phyloP scores from a whole-genome alignment of 805 yeast genomes.

The Debaryomyces prosopidis region DNA sequence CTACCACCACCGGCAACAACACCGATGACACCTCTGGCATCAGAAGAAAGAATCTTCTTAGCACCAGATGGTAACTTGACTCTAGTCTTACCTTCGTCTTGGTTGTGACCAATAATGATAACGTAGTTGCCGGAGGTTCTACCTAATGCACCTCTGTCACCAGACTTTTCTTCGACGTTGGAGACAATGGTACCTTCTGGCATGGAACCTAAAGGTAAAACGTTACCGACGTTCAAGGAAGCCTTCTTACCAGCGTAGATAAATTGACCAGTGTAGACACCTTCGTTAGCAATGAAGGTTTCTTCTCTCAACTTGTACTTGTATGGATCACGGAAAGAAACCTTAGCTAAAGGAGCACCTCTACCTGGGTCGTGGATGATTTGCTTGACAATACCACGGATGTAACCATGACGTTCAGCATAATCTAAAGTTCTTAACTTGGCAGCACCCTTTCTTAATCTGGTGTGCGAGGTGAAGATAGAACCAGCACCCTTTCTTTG shows the following conservation, averaged over 20 bases:
- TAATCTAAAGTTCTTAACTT: constrained; percentile 98
- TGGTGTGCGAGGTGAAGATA: constrained; percentile 99
- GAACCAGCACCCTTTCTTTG: constrained; percentile 99
- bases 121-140: constrained; percentile 99
- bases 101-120: constrained; percentile 98
- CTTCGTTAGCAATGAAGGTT: constrained; percentile 99
- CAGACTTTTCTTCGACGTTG: constrained; percentile 97
- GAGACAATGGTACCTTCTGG: constrained; percentile 99
- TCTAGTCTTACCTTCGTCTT: constrained; percentile 98
- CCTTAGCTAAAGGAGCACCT: constrained; percentile 99
- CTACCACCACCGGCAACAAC: constrained; percentile 99
- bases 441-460: constrained; percentile 99
- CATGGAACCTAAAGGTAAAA: constrained; percentile 92
- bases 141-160: constrained; percentile 99
- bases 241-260: constrained; percentile 99
- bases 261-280: constrained; percentile 99
- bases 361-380: constrained; percentile 99
- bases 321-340: constrained; percentile 99
- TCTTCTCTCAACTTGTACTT: constrained; percentile 96
- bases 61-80: constrained; percentile 99
- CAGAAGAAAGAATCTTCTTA: constrained; percentile 92
- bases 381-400: constrained; percentile 98
- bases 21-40: constrained; percentile 99
- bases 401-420: constrained; percentile 99
- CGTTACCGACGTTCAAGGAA: constrained; percentile 94